Evolutionary conservation across 306 rosid species (phyloP).

Genomic region (Malus domestica): DNA sequence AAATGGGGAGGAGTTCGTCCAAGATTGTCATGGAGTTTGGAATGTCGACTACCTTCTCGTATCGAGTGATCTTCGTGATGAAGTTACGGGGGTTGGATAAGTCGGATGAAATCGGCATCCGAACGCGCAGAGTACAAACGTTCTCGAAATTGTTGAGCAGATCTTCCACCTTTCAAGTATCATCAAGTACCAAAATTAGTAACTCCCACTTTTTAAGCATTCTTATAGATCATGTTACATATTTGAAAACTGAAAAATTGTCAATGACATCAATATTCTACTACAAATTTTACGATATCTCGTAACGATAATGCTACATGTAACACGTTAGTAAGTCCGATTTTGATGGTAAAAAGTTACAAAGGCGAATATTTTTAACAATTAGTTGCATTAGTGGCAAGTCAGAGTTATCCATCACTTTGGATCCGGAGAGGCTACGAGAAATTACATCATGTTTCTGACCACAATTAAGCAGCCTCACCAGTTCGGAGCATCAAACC

Average conservation of each 20-base stretch:
- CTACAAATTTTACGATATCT: not conserved
- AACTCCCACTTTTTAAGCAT: not conserved
- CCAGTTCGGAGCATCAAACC: accelerated
- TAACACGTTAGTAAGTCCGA: not conserved
- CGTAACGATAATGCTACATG: no score
- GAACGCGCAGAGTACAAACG: slow-evolving; percentile 74
- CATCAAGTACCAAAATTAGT: slow-evolving; percentile 4
- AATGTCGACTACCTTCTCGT: slow-evolving; percentile 76
- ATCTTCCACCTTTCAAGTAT: slow-evolving; percentile 60
- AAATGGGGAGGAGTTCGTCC: slow-evolving; percentile 83
- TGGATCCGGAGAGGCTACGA: accelerated
- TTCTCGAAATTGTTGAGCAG: slow-evolving; percentile 74
- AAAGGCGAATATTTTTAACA: no score
- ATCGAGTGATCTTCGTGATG: slow-evolving; percentile 73
- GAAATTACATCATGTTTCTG: no score
- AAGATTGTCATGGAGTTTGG: slow-evolving; percentile 85
- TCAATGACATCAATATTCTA: not conserved
- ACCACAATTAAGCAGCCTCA: accelerated
- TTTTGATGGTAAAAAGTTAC: not conserved
- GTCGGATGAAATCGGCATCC: slow-evolving; percentile 90
- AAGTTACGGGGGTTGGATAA: slow-evolving; percentile 73
- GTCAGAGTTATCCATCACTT: no score
- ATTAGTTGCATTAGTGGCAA: no score
- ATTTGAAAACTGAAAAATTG: not conserved
- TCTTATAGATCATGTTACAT: not conserved